These are phyloP conservation scores for Emericellopsis terricola DNA, from an alignment of 495 filamentous ascomycete species.

Conservation along the genomic window DNA sequence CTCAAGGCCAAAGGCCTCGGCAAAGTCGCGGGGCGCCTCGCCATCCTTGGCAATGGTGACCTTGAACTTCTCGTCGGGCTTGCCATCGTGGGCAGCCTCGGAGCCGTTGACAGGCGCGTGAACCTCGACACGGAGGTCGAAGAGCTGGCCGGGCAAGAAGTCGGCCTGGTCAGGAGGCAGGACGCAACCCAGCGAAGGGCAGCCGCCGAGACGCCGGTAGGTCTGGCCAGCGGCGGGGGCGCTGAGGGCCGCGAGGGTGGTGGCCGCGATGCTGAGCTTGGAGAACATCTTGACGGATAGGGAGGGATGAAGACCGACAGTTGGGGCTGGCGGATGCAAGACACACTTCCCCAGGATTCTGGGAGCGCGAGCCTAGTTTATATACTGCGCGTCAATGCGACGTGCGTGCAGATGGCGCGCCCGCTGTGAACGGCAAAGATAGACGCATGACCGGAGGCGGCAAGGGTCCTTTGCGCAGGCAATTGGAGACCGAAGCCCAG, in stretches of 20 bases:
- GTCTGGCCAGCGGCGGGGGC: constrained; percentile 36
- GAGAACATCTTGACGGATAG: constrained; percentile 10
- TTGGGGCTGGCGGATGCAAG: too few species aligned
- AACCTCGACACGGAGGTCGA: constrained; percentile 60
- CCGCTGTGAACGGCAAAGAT: too few species aligned
- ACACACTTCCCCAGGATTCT: too few species aligned
- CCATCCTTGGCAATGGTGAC: constrained; percentile 48
- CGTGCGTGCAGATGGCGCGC: too few species aligned
- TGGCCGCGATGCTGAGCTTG: constrained; percentile 10
- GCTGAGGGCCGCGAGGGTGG: constrained; percentile 14
- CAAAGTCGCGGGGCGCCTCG: constrained; percentile 22
- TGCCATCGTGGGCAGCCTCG: constrained; percentile 38
- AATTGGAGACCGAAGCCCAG: too few species aligned
- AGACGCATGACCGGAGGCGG: too few species aligned
- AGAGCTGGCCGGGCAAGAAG: constrained; percentile 56
- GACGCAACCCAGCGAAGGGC: constrained; percentile 54
- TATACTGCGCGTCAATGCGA: too few species aligned
- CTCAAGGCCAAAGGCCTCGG: constrained; percentile 43
- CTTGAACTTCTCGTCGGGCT: constrained; percentile 47
- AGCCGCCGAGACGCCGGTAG: constrained; percentile 50
- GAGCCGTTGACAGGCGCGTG: constrained; percentile 62
- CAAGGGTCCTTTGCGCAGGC: too few species aligned
- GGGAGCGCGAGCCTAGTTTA: too few species aligned
- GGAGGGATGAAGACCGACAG: background rate
- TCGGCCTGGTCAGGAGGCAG: constrained; percentile 62